Evolutionary conservation across 2,329 filamentous ascomycete genomes (phyloP).

Genomic region (Penicillium sclerotigenum): DNA sequence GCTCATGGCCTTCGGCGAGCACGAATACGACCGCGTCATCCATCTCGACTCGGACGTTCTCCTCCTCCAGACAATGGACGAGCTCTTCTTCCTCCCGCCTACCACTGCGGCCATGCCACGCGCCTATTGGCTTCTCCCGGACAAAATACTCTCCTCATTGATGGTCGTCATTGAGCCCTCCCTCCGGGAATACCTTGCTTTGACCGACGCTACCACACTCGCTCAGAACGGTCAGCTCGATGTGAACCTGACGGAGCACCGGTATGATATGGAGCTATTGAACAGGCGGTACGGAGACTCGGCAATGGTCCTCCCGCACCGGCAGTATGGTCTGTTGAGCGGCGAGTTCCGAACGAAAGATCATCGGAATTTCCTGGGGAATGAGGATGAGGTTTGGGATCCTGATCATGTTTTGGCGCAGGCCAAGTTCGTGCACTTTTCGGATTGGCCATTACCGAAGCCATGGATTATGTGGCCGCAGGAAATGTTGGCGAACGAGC

Average conservation of each 20-base stretch:
- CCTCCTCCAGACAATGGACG: constrained; percentile 63
- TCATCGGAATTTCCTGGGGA: constrained; percentile 53
- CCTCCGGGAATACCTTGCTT: constrained; percentile 43
- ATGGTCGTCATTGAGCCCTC: constrained; percentile 62
- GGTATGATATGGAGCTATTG: constrained; percentile 66
- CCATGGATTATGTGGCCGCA: constrained; percentile 53
- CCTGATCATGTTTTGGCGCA: constrained; percentile 55
- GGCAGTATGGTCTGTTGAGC: constrained; percentile 59
- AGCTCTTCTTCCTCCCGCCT: constrained; percentile 65
- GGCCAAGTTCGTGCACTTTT: constrained; percentile 67
- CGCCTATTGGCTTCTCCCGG: constrained; percentile 65
- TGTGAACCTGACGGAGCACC: constrained; percentile 17
- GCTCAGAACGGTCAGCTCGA: constrained; percentile 30
- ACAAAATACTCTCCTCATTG: constrained; percentile 57
- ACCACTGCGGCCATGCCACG: constrained; percentile 64
- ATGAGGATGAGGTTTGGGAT: constrained; percentile 56
- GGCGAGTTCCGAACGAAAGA: constrained; percentile 59
- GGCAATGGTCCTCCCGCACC: constrained; percentile 62
- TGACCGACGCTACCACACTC: constrained; percentile 28
- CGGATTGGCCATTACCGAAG: constrained; percentile 68
- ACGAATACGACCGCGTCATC: constrained; percentile 58
- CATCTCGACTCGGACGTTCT: constrained; percentile 63
- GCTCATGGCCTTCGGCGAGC: constrained; percentile 65
- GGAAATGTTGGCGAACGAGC: constrained; percentile 29
- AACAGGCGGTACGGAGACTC: constrained; percentile 60